Base-by-base conservation (phyloP, 257 asterid genomes). In the Plantago elongata region DNA sequence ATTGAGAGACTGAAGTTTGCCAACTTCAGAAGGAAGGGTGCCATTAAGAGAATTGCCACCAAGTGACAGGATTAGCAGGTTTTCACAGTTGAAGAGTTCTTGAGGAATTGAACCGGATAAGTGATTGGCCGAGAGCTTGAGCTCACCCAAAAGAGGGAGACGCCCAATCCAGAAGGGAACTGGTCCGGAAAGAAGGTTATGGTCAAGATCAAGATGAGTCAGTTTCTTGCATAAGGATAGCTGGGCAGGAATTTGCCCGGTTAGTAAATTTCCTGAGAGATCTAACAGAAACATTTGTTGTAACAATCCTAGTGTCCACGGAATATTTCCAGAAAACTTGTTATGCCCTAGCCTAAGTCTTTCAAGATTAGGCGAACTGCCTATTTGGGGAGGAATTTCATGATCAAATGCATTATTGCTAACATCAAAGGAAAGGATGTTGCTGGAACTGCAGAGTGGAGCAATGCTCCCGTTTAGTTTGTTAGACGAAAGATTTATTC, bases 111-210 rank as follows among this genome's bases (percentile, higher is more conserved):
- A 16, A 5, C 89, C 95, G 0, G 85, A 82, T 37, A 91, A 68
- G 30, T 62, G 82, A 71, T 91, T 91, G 16, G 51, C 72, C 13
- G 90, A 80, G 51, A 88, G 94, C 71, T 91, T 88, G 17, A 91
- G 80, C 76, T 88, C 98, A 13, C 96, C 98, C 52, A 91, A 54
- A 11, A 76, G 77, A 13, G 95, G 92, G 57, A 88, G 80, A 52
- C 79, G 74, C 15, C 95, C 96, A 5, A 91, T 81, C 96, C 98
- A 91, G 58, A 66, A 65, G 2, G 98, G 96, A 61, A 91, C 68
- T 6, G 76, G 69, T 11, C 96, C 96, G 3, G 89, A 82, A 46
- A 91, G 71, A 64, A 11, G 78, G 72, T 91, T 91, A 45, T 69
- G 83, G 69, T 88, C 88, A 45, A 91, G 91, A 69, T 88, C 98